Evolutionary conservation across 768 basidiomycete species (phyloP).

Genomic region (Naganishia vishniacii): DNA sequence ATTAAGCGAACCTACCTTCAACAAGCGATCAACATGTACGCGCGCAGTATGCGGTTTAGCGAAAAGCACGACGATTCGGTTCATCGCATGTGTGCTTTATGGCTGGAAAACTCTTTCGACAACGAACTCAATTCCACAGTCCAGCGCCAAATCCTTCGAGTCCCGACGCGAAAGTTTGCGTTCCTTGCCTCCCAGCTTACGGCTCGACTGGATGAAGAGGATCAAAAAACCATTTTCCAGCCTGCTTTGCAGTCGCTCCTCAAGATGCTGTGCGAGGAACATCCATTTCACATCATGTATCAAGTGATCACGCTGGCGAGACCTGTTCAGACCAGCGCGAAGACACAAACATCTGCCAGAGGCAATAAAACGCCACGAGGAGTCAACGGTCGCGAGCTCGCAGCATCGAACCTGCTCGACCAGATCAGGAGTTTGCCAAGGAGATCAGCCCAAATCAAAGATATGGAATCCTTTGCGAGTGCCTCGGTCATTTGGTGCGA

Average conservation of each 20-base stretch:
- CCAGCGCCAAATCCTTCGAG: conserved; percentile 54
- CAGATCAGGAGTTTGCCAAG: conserved; percentile 15
- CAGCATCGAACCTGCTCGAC: conserved; percentile 51
- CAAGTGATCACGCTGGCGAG: conserved; percentile 69
- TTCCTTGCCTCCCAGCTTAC: conserved; percentile 89
- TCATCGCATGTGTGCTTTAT: conserved; percentile 79
- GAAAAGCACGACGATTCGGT: conserved; percentile 72
- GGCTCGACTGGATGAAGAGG: conserved; percentile 59
- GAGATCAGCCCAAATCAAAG: conserved; percentile 24
- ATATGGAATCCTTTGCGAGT: conserved; percentile 38
- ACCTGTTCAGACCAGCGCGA: neutral
- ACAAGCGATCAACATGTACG: conserved; percentile 63
- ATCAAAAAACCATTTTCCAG: conserved; percentile 52
- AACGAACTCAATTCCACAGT: conserved; percentile 53
- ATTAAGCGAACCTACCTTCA: conserved; percentile 4
- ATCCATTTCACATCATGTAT: conserved; percentile 89
- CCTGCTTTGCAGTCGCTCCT: conserved; percentile 60
- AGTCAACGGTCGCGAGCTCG: conserved; percentile 49
- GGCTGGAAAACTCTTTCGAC: conserved; percentile 78
- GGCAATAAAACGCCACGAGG: conserved; percentile 19
- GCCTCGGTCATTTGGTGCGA: conserved; percentile 36
- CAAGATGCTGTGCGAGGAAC: conserved; percentile 70
- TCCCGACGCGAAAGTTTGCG: conserved; percentile 83
- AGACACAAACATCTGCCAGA: neutral
- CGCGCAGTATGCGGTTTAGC: conserved; percentile 64